A percentile compares a stretch with the other conserved stretches of the same genome.
These are phyloP conservation scores for Tricholomella constricta DNA, from an alignment of 768 basidiomycete genomes.

Conservation along the genomic window DNA sequence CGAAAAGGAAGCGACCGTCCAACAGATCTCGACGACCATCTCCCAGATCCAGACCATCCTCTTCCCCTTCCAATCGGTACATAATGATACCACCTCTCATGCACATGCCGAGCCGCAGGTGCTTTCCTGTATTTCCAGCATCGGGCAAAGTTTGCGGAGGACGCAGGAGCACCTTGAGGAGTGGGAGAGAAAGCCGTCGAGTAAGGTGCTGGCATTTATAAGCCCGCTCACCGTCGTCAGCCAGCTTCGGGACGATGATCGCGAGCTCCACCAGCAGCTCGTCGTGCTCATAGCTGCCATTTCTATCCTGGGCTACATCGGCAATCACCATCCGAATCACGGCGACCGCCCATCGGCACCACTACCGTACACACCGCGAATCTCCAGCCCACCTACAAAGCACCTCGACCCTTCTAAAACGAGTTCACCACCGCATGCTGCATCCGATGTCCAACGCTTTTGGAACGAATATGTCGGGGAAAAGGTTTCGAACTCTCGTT, in stretches of 20 bases:
- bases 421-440: too few relatives aligned
- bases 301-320: not conserved
- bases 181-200: slow-evolving; percentile 16
- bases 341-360: too few relatives aligned
- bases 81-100: too few relatives aligned
- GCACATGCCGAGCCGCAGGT: slow-evolving; percentile 8
- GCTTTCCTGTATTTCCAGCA: slow-evolving; percentile 15
- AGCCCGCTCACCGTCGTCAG: slow-evolving; percentile 20
- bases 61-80: slow-evolving; percentile 9
- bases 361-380: too few relatives aligned
- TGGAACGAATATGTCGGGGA: slow-evolving; percentile 26
- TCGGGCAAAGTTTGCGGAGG: slow-evolving; percentile 20
- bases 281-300: slow-evolving; percentile 22
- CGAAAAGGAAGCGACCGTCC: slow-evolving; percentile 17
- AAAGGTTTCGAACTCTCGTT: too few relatives aligned
- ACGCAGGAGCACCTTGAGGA: slow-evolving; percentile 21
- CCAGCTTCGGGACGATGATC: slow-evolving; percentile 24
- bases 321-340: slow-evolving; percentile 14
- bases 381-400: too few relatives aligned
- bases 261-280: slow-evolving; percentile 23
- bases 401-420: too few relatives aligned
- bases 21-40: slow-evolving; percentile 18
- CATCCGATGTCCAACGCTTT: slow-evolving; percentile 23
- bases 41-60: slow-evolving; percentile 20
- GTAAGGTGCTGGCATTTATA: slow-evolving; percentile 20